phyloP scores from a whole-genome alignment of 371 early-diverging fungal genomes.

The Actinomucor elegans region DNA sequence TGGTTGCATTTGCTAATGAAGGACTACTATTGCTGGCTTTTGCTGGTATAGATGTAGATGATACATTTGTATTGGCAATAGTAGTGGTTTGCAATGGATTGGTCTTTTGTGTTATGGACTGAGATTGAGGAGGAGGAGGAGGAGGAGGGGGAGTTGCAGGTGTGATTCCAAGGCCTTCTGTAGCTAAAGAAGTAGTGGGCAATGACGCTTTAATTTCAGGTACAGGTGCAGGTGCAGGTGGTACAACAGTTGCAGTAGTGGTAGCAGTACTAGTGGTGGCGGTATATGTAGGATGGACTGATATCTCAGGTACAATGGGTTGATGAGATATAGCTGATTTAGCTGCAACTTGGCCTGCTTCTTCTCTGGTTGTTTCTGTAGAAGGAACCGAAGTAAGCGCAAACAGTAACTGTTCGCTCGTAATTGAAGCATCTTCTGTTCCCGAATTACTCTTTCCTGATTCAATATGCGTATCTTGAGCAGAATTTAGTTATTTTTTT shows the following conservation, averaged over 20 bases:
- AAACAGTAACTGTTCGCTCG: constrained; percentile 39
- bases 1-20: not conserved
- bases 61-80: not conserved
- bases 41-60: not conserved
- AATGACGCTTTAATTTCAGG: not conserved
- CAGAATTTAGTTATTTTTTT: not conserved
- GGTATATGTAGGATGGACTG: too few relatives aligned
- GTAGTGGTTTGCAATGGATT: not conserved
- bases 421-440: constrained; percentile 13
- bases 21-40: not conserved
- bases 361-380: not conserved
- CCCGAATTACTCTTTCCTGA: not conserved
- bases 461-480: too few relatives aligned
- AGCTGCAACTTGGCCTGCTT: too few relatives aligned
- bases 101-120: too few relatives aligned
- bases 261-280: not conserved
- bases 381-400: constrained; percentile 35
- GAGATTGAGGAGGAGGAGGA: not conserved
- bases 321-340: not conserved
- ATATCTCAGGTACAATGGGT: too few relatives aligned
- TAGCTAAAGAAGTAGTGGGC: not conserved
- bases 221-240: not conserved
- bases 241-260: not conserved
- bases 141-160: not conserved
- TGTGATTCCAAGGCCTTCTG: not conserved